These are phyloP conservation scores for Alternaria sp. DNA, from an alignment of 2,329 filamentous ascomycete genomes.

Conservation along the genomic window DNA sequence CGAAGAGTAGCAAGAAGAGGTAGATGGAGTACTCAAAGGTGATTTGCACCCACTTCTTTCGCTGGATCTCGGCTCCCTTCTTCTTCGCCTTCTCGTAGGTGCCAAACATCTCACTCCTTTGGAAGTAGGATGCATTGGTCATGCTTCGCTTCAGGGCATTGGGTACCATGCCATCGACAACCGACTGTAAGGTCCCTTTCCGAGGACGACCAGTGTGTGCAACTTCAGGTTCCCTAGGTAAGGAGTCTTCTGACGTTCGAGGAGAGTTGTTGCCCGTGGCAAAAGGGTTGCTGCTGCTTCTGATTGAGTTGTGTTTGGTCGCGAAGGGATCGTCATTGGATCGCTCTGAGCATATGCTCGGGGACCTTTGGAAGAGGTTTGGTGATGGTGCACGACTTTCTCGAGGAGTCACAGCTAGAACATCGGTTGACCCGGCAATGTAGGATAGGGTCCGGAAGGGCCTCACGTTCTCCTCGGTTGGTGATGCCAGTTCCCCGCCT, in stretches of 20 bases:
- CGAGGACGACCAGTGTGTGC: slow-evolving; percentile 17
- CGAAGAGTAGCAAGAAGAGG: slow-evolving; percentile 46
- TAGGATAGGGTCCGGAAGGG: slow-evolving; percentile 14
- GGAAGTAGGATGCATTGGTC: slow-evolving; percentile 29
- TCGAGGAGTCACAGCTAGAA: slow-evolving; percentile 13
- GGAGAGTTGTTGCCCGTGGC: slow-evolving; percentile 11
- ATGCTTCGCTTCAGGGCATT: slow-evolving; percentile 26
- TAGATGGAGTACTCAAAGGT: slow-evolving; percentile 54
- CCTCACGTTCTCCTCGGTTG: slow-evolving; percentile 3
- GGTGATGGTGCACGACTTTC: slow-evolving; percentile 16
- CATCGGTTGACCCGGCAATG: slow-evolving; percentile 6
- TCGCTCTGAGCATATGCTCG: slow-evolving; percentile 4
- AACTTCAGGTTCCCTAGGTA: slow-evolving; percentile 20
- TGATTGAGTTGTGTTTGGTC: slow-evolving; percentile 20
- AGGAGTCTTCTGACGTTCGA: slow-evolving; percentile 2
- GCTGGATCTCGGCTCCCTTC: slow-evolving; percentile 34
- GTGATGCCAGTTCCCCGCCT: slow-evolving; percentile 3
- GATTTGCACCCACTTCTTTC: slow-evolving; percentile 49
- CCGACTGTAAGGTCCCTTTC: slow-evolving; percentile 27
- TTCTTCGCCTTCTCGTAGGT: slow-evolving; percentile 39
- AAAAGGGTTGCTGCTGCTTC: slow-evolving; percentile 15
- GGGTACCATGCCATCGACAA: slow-evolving; percentile 31
- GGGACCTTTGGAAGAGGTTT: background rate
- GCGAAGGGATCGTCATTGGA: slow-evolving; percentile 28
- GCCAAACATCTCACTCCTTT: slow-evolving; percentile 28